Conservation (phyloP, 2,329 filamentous ascomycete species). For the Diplodia intermedia region DNA sequence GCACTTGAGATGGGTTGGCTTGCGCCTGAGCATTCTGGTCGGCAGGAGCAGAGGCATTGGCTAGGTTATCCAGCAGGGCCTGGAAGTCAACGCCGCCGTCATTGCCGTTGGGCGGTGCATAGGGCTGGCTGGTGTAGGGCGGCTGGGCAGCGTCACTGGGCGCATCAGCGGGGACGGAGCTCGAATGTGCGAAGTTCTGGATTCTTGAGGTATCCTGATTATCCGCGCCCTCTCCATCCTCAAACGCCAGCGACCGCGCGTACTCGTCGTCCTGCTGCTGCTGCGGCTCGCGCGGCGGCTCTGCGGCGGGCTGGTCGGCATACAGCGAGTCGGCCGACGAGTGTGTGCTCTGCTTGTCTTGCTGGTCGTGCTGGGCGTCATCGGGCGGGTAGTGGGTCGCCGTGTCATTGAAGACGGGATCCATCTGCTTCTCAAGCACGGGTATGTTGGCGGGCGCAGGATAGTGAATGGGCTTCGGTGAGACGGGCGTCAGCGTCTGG, state of each 20-base stretch:
- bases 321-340: constrained; percentile 43
- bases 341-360: constrained; percentile 41
- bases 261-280: constrained; percentile 38
- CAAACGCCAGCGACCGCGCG: constrained; percentile 40
- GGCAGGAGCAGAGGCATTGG: constrained; percentile 33
- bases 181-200: constrained; percentile 46
- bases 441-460: constrained; percentile 73
- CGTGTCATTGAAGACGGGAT: constrained; percentile 73
- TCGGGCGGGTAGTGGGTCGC: constrained; percentile 60
- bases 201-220: constrained; percentile 49
- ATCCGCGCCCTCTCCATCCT: constrained; percentile 39
- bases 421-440: constrained; percentile 74
- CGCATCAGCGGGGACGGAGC: constrained; percentile 42
- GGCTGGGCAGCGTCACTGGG: constrained; percentile 44
- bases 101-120: constrained; percentile 40
- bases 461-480: constrained; percentile 72
- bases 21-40: constrained; percentile 44
- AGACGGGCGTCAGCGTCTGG: constrained; percentile 72
- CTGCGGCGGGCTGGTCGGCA: constrained; percentile 39
- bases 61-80: constrained; percentile 54
- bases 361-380: constrained; percentile 45
- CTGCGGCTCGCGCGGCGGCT: constrained; percentile 38
- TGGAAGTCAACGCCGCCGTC: constrained; percentile 53
- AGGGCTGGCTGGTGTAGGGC: constrained; percentile 34
- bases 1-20: constrained; percentile 24